Percentiles rank a stretch among this genome's conserved stretches.
These are phyloP conservation scores for Mycena sp. DNA, from an alignment of 1,284 basidiomycete genomes.

Conservation along the genomic window DNA sequence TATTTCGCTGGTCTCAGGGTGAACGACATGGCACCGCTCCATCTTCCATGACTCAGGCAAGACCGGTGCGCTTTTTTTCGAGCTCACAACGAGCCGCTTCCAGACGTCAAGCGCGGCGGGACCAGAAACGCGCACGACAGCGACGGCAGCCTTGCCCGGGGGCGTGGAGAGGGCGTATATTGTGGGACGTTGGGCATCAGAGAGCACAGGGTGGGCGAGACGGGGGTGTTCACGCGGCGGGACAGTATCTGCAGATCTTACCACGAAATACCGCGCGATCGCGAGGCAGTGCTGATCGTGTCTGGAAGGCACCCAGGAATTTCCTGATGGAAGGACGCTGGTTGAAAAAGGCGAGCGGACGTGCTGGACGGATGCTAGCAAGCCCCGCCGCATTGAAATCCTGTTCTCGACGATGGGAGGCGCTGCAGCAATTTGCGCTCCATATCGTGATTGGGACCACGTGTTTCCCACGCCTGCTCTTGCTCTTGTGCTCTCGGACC, in stretches of 20 bases:
- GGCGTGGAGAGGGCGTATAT: constrained; percentile 91
- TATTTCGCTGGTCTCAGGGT: constrained; percentile 67
- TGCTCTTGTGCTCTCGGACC: constrained; percentile 20
- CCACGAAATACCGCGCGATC: constrained; percentile 20
- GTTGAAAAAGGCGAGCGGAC: neutral
- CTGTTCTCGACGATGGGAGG: constrained; percentile 10
- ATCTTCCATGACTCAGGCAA: constrained; percentile 66
- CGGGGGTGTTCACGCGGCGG: constrained; percentile 8
- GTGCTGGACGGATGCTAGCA: constrained; percentile 4
- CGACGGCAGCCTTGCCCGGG: constrained; percentile 83
- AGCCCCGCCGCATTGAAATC: constrained; percentile 17
- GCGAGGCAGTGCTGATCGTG: constrained; percentile 29
- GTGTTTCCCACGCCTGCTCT: constrained; percentile 8
- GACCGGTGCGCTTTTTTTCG: neutral
- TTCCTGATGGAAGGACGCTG: constrained; percentile 28
- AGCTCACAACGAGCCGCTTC: constrained; percentile 57
- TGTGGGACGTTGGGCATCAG: constrained; percentile 73
- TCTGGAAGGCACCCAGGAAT: constrained; percentile 12
- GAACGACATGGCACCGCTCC: constrained; percentile 73
- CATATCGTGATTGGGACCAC: neutral
- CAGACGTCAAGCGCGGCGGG: constrained; percentile 72
- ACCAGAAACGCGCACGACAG: constrained; percentile 85
- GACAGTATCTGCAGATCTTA: constrained; percentile 8
- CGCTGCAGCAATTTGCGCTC: neutral
- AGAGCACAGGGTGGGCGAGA: constrained; percentile 40